phyloP scores from a whole-genome alignment of 495 filamentous ascomycete genomes.

The Neurospora africana region DNA sequence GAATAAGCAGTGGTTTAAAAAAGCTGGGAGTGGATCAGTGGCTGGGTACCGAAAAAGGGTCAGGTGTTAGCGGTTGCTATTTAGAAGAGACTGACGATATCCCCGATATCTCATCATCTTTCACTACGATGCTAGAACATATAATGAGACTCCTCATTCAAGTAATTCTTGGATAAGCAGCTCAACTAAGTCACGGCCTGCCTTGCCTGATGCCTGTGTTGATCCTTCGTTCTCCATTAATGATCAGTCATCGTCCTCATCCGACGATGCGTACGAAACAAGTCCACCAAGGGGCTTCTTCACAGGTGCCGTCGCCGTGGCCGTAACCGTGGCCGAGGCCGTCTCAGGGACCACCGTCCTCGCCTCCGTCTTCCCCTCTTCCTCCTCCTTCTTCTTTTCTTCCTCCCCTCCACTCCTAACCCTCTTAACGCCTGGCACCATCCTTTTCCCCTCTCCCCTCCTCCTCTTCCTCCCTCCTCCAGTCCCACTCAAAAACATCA shows the following conservation, averaged over 20 bases:
- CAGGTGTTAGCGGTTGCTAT: not conserved
- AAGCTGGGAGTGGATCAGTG: not conserved
- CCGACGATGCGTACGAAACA: slow-evolving; percentile 21
- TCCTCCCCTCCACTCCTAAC: slow-evolving; percentile 1
- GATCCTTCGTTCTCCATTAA: not conserved
- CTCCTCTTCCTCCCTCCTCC: slow-evolving; percentile 3
- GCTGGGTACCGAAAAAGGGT: not conserved
- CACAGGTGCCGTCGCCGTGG: not conserved
- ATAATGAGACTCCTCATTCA: slow-evolving; percentile 5
- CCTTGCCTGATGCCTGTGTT: not conserved
- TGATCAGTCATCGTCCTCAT: slow-evolving; percentile 18
- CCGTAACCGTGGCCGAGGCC: not conserved
- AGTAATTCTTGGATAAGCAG: not conserved
- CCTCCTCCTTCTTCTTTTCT: not conserved
- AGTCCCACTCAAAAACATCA: not conserved
- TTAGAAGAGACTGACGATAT: not conserved
- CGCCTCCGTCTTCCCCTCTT: slow-evolving; percentile 10
- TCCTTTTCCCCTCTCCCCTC: slow-evolving; percentile 1
- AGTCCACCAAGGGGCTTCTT: slow-evolving; percentile 14
- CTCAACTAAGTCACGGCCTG: not conserved
- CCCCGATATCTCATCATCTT: not conserved
- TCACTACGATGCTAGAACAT: not conserved
- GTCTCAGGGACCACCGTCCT: slow-evolving; percentile 4
- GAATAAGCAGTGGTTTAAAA: slow-evolving; percentile 1
- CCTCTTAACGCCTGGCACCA: slow-evolving; percentile 10